These are phyloP conservation scores for Aspergillus ostianus DNA, from an alignment of 495 filamentous ascomycete genomes.

Conservation along the genomic window DNA sequence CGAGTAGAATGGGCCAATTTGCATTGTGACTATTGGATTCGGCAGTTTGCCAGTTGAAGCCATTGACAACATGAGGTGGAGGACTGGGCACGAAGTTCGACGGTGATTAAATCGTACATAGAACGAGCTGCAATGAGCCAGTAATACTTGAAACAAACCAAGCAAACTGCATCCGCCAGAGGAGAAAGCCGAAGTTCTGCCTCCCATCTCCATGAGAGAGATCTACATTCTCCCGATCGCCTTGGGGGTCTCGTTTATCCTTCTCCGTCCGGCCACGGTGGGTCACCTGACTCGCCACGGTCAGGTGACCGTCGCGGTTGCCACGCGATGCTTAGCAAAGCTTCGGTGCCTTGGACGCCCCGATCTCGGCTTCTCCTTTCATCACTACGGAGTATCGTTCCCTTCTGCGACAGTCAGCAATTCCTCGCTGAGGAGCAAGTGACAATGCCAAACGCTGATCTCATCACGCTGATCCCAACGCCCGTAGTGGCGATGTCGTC, in stretches of 20 bases:
- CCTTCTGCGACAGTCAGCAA: too few relatives aligned
- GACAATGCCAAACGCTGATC: neutral
- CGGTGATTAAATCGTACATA: neutral
- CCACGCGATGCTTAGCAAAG: too few relatives aligned
- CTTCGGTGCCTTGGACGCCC: neutral
- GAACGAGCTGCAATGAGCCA: neutral
- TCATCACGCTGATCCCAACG: neutral
- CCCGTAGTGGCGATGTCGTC: neutral
- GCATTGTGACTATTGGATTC: too few relatives aligned
- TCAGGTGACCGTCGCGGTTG: neutral
- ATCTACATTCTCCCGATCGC: neutral
- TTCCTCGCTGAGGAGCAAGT: neutral
- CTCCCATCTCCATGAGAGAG: neutral
- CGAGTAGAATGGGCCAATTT: too few relatives aligned
- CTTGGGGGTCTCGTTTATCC: too few relatives aligned
- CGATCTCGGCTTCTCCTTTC: neutral
- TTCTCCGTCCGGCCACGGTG: too few relatives aligned
- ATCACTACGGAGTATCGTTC: too few relatives aligned
- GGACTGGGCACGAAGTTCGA: too few relatives aligned
- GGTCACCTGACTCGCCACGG: neutral
- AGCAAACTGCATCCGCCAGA: neutral
- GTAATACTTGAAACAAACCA: neutral
- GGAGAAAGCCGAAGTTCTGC: neutral
- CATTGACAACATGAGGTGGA: too few relatives aligned
- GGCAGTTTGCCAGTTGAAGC: too few relatives aligned